Percentiles rank a stretch among this genome's conserved stretches.
Conservation (phyloP, 1,139 yeast species). For the Zygosaccharomyces pseudobailii region DNA sequence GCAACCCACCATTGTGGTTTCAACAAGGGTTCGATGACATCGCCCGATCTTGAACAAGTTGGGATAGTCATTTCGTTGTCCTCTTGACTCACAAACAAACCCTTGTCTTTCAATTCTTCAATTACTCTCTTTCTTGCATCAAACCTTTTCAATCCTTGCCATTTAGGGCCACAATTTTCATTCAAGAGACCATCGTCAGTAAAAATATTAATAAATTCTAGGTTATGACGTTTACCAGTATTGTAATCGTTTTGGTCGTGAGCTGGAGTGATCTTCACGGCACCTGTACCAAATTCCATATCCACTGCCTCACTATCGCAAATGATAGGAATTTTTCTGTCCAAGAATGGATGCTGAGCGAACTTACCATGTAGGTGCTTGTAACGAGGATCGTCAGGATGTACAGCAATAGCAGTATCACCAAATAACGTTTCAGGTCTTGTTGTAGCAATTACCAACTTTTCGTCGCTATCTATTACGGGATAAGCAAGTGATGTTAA, state of each 20-base stretch:
- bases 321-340: constrained; percentile 79
- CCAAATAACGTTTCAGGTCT: constrained; percentile 99
- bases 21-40: constrained; percentile 89
- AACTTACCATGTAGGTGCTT: constrained; percentile 91
- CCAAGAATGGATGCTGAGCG: constrained; percentile 85
- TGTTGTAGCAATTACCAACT: constrained; percentile 88
- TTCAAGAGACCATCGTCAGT: constrained; percentile 91
- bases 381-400: constrained; percentile 90
- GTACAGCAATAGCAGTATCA: constrained; percentile 96
- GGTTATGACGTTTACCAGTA: constrained; percentile 89
- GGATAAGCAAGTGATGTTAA: constrained; percentile 90
- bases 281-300: constrained; percentile 99
- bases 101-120: constrained; percentile 70
- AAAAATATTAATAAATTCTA: constrained; percentile 82
- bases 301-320: constrained; percentile 93
- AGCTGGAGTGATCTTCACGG: constrained; percentile 97
- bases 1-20: constrained; percentile 99
- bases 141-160: constrained; percentile 86
- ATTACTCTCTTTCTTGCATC: constrained; percentile 88
- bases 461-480: constrained; percentile 76
- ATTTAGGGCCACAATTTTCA: constrained; percentile 83
- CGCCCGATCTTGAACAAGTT: constrained; percentile 92
- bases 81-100: constrained; percentile 73
- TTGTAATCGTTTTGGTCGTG: constrained; percentile 96
- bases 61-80: constrained; percentile 97